phyloP scores from a whole-genome alignment of 345 rosid species.

The Punica granatum region DNA sequence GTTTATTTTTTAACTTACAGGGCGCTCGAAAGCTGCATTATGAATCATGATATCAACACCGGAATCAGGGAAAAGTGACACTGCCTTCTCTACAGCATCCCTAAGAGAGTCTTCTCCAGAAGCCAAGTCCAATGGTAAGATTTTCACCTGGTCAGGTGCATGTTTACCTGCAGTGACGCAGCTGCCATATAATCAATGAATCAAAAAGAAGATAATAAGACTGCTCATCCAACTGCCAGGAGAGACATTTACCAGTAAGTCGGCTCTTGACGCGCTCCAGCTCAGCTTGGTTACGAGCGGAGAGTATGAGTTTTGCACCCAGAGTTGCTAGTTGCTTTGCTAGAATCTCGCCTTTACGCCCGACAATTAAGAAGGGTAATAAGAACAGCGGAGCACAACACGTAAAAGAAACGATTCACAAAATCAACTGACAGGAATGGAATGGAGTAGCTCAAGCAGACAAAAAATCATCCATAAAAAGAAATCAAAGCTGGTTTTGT shows the following conservation, averaged over 20 bases:
- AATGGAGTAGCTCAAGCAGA: neutral
- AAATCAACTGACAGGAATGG: neutral
- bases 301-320: constrained; percentile 90
- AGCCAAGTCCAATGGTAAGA: constrained; percentile 83
- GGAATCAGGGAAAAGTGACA: constrained; percentile 48
- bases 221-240: neutral
- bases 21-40: constrained; percentile 94
- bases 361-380: constrained; percentile 4
- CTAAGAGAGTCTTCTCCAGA: constrained; percentile 62
- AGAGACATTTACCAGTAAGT: constrained; percentile 49
- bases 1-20: constrained; percentile 38
- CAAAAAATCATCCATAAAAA: neutral
- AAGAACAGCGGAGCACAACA: neutral
- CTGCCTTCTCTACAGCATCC: constrained; percentile 68
- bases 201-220: neutral
- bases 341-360: constrained; percentile 62
- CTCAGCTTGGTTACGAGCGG: constrained; percentile 73
- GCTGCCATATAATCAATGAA: neutral
- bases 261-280: constrained; percentile 61
- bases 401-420: neutral
- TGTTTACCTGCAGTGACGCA: constrained; percentile 52
- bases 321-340: constrained; percentile 75
- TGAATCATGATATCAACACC: constrained; percentile 87
- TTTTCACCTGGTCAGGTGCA: constrained; percentile 60
- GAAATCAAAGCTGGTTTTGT: neutral